Percentiles rank a stretch among this genome's conserved stretches.
phyloP scores from a whole-genome alignment of 148 eudicot genomes.

The Silene conica region DNA sequence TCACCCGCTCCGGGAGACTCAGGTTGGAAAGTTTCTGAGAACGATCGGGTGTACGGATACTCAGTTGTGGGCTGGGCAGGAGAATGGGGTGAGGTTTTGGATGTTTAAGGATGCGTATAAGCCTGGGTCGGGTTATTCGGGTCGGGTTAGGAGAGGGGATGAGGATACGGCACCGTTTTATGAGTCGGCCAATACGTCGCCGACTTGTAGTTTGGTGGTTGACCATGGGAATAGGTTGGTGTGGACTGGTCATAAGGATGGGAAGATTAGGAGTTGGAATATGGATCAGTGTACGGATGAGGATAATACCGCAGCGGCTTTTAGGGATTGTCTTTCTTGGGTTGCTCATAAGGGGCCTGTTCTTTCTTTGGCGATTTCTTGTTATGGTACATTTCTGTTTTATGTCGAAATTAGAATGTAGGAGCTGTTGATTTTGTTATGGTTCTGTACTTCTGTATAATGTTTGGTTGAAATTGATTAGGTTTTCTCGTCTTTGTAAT shows the following conservation, averaged over 20 bases:
- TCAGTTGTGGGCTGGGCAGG: constrained; percentile 94
- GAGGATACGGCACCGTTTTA: constrained; percentile 89
- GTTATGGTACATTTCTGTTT: constrained; percentile 48
- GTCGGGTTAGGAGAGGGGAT: constrained; percentile 71
- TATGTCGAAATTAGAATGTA: too few species aligned
- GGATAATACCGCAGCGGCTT: constrained; percentile 24
- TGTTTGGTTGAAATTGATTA: not conserved
- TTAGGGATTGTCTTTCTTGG: constrained; percentile 76
- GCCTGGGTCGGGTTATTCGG: constrained; percentile 64
- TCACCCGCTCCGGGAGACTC: constrained; percentile 91
- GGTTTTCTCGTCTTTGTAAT: not conserved
- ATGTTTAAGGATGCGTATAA: constrained; percentile 50
- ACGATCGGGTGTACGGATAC: constrained; percentile 81
- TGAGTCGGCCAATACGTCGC: constrained; percentile 60
- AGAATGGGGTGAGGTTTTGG: constrained; percentile 87
- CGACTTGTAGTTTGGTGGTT: constrained; percentile 62
- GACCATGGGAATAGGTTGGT: constrained; percentile 69
- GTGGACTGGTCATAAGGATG: constrained; percentile 98
- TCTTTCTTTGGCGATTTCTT: constrained; percentile 55
- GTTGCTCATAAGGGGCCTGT: constrained; percentile 86
- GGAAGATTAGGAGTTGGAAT: constrained; percentile 87
- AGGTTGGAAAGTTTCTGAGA: constrained; percentile 70
- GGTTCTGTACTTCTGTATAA: too few species aligned
- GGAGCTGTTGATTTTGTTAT: too few species aligned
- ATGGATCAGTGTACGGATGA: constrained; percentile 52